These are phyloP conservation scores for Metrosideros polymorpha DNA, from an alignment of 441 rosid species.

Conservation along the genomic window DNA sequence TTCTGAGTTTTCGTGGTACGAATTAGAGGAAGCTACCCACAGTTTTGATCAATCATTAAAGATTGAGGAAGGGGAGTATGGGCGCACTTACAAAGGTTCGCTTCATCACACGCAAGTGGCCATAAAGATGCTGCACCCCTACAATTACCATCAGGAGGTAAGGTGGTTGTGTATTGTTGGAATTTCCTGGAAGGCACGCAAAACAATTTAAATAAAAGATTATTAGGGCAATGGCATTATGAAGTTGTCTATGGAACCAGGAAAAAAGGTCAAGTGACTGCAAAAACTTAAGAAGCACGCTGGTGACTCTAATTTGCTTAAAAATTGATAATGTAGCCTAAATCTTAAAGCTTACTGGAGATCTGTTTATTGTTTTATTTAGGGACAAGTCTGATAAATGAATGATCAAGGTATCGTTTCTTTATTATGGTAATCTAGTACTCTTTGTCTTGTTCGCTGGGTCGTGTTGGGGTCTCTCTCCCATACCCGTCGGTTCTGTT, in stretches of 20 bases:
- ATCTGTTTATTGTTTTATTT: not conserved
- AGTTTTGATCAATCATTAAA: not conserved
- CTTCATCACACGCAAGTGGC: slow-evolving; percentile 1
- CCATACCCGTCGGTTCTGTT: not conserved
- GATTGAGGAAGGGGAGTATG: slow-evolving; percentile 4
- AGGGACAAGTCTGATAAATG: not conserved
- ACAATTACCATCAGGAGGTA: not conserved
- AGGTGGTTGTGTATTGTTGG: not conserved
- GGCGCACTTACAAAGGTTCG: not conserved
- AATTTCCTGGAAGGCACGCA: not conserved
- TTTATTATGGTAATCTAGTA: not conserved
- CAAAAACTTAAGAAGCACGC: not conserved
- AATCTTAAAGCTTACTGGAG: not conserved
- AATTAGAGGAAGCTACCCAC: slow-evolving; percentile 8
- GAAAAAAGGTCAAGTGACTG: not conserved
- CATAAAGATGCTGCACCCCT: not conserved
- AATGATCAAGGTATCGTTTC: not conserved
- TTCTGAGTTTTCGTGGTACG: not conserved
- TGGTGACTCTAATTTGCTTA: not conserved
- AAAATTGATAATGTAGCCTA: not conserved
- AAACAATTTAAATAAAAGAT: not conserved
- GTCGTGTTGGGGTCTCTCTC: not conserved
- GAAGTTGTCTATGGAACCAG: not conserved
- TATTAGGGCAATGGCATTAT: not conserved
- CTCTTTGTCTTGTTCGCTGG: not conserved